Percentiles rank a stretch among this genome's conserved stretches.
Evolutionary conservation across 2,329 filamentous ascomycete species (phyloP).

Genomic region (Myriosclerotinia curreyana): DNA sequence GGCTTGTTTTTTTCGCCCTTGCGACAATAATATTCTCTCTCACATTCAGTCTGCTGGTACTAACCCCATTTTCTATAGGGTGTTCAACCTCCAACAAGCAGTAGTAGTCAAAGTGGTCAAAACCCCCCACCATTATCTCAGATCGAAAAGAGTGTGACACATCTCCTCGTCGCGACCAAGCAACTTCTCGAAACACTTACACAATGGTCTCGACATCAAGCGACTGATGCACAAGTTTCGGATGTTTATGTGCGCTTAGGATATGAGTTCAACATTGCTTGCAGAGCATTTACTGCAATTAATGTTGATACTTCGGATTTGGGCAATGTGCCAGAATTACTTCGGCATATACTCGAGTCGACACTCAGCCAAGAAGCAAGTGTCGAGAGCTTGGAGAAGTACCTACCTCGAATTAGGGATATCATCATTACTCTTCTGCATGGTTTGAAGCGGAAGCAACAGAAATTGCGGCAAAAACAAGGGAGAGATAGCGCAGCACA

Average conservation of each 20-base stretch:
- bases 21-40: not conserved
- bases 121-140: constrained; percentile 62
- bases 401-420: constrained; percentile 89
- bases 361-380: constrained; percentile 96
- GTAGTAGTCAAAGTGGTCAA: constrained; percentile 28
- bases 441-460: constrained; percentile 94
- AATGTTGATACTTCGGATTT: constrained; percentile 93
- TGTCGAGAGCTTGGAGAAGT: constrained; percentile 87
- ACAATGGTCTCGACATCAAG: constrained; percentile 91
- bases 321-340: constrained; percentile 87
- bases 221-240: constrained; percentile 91
- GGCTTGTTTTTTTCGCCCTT: not conserved
- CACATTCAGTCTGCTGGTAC: not conserved
- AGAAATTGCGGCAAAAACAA: constrained; percentile 70
- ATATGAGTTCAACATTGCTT: constrained; percentile 99
- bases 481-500: constrained; percentile 45
- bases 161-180: constrained; percentile 95
- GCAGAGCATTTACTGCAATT: constrained; percentile 92
- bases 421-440: constrained; percentile 98
- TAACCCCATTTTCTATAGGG: constrained; percentile 27
- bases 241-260: constrained; percentile 97
- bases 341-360: constrained; percentile 88
- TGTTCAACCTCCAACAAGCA: constrained; percentile 26
- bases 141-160: constrained; percentile 98
- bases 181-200: constrained; percentile 96